These are phyloP conservation scores for Eucalyptus curtisii DNA, from an alignment of 345 rosid species.

Conservation along the genomic window DNA sequence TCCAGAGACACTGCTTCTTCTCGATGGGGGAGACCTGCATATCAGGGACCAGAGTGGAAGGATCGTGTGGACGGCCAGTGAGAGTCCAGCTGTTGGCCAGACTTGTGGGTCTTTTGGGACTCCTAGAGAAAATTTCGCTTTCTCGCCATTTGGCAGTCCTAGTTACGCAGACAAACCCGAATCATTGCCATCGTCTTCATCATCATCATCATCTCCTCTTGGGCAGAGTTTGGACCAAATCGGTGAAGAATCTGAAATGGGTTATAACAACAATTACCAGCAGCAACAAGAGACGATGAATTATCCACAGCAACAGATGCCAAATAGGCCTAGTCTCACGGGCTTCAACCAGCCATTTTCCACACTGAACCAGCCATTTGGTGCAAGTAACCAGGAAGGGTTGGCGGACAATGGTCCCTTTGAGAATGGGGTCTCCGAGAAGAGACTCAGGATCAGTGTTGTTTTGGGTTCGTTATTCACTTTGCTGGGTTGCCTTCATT, in stretches of 20 bases:
- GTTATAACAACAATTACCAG: neutral
- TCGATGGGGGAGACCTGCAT: neutral
- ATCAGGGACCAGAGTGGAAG: neutral
- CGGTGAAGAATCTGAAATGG: conserved; percentile 4
- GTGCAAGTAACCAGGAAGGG: conserved; percentile 18
- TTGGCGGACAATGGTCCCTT: conserved; percentile 9
- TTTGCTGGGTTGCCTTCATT: neutral
- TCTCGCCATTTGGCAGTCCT: neutral
- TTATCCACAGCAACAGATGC: conserved; percentile 3
- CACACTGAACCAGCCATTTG: conserved; percentile 24
- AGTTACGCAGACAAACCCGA: neutral
- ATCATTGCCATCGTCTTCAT: neutral
- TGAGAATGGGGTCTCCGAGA: conserved; percentile 12
- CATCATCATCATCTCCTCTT: neutral
- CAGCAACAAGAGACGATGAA: conserved; percentile 13
- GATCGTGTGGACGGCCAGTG: neutral
- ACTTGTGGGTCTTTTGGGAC: neutral
- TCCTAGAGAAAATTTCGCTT: neutral
- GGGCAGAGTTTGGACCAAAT: neutral
- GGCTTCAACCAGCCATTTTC: conserved; percentile 25
- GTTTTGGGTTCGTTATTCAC: neutral
- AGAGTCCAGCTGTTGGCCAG: neutral
- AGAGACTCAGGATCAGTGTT: neutral
- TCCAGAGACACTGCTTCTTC: neutral
- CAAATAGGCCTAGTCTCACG: conserved; percentile 17